Base-by-base conservation (phyloP, 1,284 basidiomycete species). In the Leccinum pseudoinsigne region DNA sequence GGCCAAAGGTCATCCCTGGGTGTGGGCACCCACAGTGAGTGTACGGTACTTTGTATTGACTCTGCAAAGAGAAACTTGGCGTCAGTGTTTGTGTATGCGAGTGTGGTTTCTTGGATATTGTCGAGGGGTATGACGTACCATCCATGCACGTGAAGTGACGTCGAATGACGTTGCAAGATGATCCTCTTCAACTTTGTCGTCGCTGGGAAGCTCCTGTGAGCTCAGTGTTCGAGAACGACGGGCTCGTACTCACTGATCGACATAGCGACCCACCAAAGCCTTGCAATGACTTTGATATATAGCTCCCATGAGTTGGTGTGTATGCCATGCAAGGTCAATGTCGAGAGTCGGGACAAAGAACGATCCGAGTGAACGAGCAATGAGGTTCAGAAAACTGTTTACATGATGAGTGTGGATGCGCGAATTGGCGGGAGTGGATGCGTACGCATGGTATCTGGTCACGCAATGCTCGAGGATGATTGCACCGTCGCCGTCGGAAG, bases 21-120 rank as follows among this genome's bases (percentile, higher is more conserved):
- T 79, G 70, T 1, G 82, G 80, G 62, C 82, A 83, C 0, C 82
- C 81, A 55, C 83, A 84, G 64, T 83, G 75, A 1, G 76, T 80
- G 68, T 84, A 84, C 4, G 76, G 74, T 3, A 82, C 70, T 2
- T 70, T 66, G 66, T 79, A 84, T 4, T 79, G 77, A 42, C 75
- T 68, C 76, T 80, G 23, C 18, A 34, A 2, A 14, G 26, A 55
- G 10, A 18, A 14, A 34, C 4, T n/a, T 9, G 6, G 10, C 2
- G 23, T 57, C 23, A 57, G 2, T 28, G 11, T 10, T 42, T 36
- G 16, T 42, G 40, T 47, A 45, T 45, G n/a, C 5, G 42, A 2
- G 42, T 18, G 42, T 45, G 26, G 7, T 21, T 21, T 31, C 51
- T 26, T 57, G 57, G 26, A 31, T 9, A 11, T 28, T 12, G 9